phyloP scores from a whole-genome alignment of 2,329 filamentous ascomycete genomes.

The Penicillium crustosum region DNA sequence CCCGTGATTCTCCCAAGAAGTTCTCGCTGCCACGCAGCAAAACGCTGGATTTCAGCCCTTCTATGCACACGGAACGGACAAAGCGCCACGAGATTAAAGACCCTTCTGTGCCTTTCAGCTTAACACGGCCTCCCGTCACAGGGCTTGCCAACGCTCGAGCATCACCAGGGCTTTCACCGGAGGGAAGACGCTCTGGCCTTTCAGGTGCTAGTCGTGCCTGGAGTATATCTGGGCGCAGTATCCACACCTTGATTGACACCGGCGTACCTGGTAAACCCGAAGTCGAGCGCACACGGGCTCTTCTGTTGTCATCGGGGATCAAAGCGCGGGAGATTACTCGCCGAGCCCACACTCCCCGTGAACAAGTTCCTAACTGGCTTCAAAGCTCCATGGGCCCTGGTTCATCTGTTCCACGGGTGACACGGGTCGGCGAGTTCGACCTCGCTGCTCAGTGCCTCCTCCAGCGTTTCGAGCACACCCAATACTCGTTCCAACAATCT shows the following conservation, averaged over 20 bases:
- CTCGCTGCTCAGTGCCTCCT: constrained; percentile 55
- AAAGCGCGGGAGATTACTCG: constrained; percentile 79
- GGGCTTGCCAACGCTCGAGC: constrained; percentile 46
- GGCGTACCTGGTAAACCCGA: constrained; percentile 64
- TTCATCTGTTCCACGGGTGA: constrained; percentile 42
- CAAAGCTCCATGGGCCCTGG: constrained; percentile 29
- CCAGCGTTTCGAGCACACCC: constrained; percentile 47
- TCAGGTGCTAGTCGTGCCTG: constrained; percentile 52
- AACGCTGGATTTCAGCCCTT: constrained; percentile 34
- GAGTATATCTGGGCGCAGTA: constrained; percentile 57
- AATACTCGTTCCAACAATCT: constrained; percentile 45
- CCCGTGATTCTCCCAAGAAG: constrained; percentile 15
- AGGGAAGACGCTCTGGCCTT: constrained; percentile 35
- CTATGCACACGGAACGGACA: constrained; percentile 25
- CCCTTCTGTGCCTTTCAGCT: constrained; percentile 30
- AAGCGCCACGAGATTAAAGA: constrained; percentile 31
- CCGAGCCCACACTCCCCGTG: constrained; percentile 55
- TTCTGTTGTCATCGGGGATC: constrained; percentile 81
- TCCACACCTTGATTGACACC: constrained; percentile 37
- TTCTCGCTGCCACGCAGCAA: constrained; percentile 16
- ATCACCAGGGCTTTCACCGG: constrained; percentile 25
- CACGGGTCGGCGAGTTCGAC: constrained; percentile 53
- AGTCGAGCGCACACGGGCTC: constrained; percentile 71
- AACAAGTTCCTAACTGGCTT: constrained; percentile 39
- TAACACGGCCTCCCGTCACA: constrained; percentile 46